Percentiles rank a stretch among this genome's conserved stretches.
phyloP scores from a whole-genome alignment of 805 yeast genomes.

The Metschnikowia chrysomelidarum region DNA sequence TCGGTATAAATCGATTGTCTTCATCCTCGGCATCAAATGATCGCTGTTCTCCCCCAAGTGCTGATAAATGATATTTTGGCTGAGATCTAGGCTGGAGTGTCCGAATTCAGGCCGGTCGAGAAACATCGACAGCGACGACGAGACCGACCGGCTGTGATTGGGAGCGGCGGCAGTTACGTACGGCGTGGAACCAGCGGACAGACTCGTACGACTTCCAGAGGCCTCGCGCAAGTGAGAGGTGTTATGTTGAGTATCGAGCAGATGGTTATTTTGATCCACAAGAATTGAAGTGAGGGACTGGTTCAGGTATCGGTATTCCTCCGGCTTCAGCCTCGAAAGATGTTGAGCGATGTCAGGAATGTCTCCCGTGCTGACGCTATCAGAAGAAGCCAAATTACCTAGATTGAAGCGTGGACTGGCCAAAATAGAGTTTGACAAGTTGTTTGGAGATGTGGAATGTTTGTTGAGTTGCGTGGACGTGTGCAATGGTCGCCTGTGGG shows the following conservation, averaged over 20 bases:
- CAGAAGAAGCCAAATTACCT: slow-evolving; percentile 2
- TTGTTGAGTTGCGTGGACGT: slow-evolving; percentile 1
- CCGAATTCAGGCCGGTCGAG: slow-evolving; percentile 33
- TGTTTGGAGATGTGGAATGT: not conserved
- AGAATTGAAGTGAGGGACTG: slow-evolving; percentile 30
- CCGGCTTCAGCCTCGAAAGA: slow-evolving; percentile 20
- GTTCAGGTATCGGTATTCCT: slow-evolving; percentile 6
- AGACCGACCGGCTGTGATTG: slow-evolving; percentile 35
- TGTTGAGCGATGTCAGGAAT: slow-evolving; percentile 18
- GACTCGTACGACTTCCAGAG: slow-evolving; percentile 8
- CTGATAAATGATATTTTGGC: slow-evolving; percentile 50
- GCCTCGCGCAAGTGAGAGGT: slow-evolving; percentile 1
- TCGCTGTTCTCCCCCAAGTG: slow-evolving; percentile 50
- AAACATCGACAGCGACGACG: slow-evolving; percentile 38
- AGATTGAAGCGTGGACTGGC: slow-evolving; percentile 14
- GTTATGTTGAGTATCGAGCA: too few species aligned
- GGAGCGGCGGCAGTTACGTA: slow-evolving; percentile 6
- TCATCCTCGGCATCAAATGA: slow-evolving; percentile 66
- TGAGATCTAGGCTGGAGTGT: slow-evolving; percentile 47
- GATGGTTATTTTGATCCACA: too few species aligned
- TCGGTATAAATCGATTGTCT: slow-evolving; percentile 84
- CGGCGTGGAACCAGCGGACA: slow-evolving; percentile 28
- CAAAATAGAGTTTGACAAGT: slow-evolving; percentile 1
- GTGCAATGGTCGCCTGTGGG: slow-evolving; percentile 2
- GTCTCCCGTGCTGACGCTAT: slow-evolving; percentile 4